A percentile compares a stretch with the other conserved stretches of the same genome.
Evolutionary conservation across 139 green algal genomes (phyloP).

Genomic region (Spirogloea muscicola): DNA sequence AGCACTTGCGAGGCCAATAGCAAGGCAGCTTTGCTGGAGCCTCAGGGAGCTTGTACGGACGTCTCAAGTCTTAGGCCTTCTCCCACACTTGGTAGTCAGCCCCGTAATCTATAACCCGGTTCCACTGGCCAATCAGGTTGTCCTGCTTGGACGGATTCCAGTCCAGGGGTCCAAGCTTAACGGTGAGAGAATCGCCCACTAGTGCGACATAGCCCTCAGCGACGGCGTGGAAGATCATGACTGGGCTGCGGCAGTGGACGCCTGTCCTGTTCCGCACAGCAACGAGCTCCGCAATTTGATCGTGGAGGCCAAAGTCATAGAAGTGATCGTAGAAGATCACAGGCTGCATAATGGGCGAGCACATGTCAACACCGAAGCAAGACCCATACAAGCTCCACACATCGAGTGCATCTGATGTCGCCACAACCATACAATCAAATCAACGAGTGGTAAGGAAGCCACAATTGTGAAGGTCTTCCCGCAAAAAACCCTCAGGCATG

Average conservation of each 20-base stretch:
- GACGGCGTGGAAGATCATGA: conserved; percentile 53
- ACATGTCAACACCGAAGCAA: too few species aligned
- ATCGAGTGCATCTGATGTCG: too few species aligned
- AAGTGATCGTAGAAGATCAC: conserved; percentile 61
- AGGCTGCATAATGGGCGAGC: conserved; percentile 42
- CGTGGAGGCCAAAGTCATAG: conserved; percentile 47
- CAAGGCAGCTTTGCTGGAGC: too few species aligned
- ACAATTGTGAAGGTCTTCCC: too few species aligned
- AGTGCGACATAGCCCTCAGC: conserved; percentile 53
- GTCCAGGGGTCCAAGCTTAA: conserved; percentile 40
- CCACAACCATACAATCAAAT: too few species aligned
- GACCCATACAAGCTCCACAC: too few species aligned
- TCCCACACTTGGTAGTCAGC: conserved; percentile 29
- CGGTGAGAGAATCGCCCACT: conserved; percentile 46
- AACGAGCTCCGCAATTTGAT: conserved; percentile 50
- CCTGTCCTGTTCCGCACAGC: conserved; percentile 33
- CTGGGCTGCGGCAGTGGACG: conserved; percentile 47
- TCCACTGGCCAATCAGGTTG: conserved; percentile 26
- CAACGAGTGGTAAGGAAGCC: too few species aligned
- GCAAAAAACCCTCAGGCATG: too few species aligned
- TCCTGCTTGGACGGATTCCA: conserved; percentile 39
- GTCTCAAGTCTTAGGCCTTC: not conserved
- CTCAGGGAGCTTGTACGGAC: too few species aligned
- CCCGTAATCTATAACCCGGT: conserved; percentile 23
- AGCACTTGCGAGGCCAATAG: too few species aligned